A percentile compares a stretch with the other conserved stretches of the same genome.
Evolutionary conservation across 2,329 filamentous ascomycete species (phyloP).

Genomic region (Epichloe elymi): DNA sequence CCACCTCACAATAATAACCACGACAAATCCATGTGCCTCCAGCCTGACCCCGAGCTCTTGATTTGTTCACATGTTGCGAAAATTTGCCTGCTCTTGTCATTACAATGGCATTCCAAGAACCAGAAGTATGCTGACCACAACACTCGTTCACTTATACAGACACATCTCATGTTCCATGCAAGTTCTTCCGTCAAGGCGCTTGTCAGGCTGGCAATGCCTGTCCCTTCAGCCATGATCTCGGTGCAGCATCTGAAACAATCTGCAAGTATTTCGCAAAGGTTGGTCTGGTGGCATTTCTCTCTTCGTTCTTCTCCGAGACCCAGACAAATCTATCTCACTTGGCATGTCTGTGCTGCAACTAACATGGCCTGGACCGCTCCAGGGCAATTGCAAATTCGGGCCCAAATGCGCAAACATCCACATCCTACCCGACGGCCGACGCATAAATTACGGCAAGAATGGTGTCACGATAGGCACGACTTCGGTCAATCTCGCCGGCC

Average conservation of each 20-base stretch:
- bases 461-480: conserved; percentile 51
- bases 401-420: conserved; percentile 96
- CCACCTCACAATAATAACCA: conserved; percentile 2
- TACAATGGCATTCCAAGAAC: neutral
- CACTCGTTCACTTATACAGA: conserved; percentile 36
- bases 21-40: neutral
- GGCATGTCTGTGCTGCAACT: neutral
- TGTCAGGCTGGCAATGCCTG: conserved; percentile 94
- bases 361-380: neutral
- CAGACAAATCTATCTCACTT: too few relatives aligned
- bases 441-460: conserved; percentile 69
- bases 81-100: too few relatives aligned
- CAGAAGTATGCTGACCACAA: neutral
- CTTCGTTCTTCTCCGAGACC: neutral
- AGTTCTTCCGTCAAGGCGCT: conserved; percentile 93
- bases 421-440: conserved; percentile 81
- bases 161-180: conserved; percentile 95
- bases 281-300: conserved; percentile 16
- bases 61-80: too few relatives aligned
- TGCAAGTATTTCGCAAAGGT: conserved; percentile 99
- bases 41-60: neutral
- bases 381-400: conserved; percentile 99
- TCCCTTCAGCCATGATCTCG: conserved; percentile 89
- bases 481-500: conserved; percentile 48
- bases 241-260: conserved; percentile 70